A percentile compares a stretch with the other conserved stretches of the same genome.
Evolutionary conservation across 495 filamentous ascomycete genomes (phyloP).

Genomic region (Viridothelium virens): DNA sequence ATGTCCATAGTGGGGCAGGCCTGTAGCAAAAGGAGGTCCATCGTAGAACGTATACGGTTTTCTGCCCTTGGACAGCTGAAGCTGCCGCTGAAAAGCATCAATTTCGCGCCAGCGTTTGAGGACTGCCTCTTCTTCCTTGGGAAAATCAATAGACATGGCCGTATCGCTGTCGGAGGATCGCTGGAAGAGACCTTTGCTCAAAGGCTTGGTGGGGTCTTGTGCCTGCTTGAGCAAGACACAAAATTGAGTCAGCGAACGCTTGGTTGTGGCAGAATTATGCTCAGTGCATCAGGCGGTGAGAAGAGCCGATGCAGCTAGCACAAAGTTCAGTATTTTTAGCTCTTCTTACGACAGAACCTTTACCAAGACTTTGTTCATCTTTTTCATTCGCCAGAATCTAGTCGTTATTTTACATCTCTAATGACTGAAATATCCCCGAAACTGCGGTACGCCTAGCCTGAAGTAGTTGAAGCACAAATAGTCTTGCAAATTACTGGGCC

Average conservation of each 20-base stretch:
- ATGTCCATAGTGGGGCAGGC: slow-evolving; percentile 91
- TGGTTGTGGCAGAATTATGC: not conserved
- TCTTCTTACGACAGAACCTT: too few species aligned
- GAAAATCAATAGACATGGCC: slow-evolving; percentile 82
- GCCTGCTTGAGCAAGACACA: not conserved
- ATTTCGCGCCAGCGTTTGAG: slow-evolving; percentile 82
- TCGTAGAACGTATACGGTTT: slow-evolving; percentile 76
- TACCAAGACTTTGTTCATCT: too few species aligned
- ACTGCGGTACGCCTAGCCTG: too few species aligned
- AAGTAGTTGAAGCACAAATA: too few species aligned
- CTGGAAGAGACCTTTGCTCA: not conserved
- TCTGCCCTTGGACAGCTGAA: slow-evolving; percentile 63
- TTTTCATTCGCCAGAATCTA: too few species aligned
- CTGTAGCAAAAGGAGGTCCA: slow-evolving; percentile 59
- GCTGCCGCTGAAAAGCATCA: slow-evolving; percentile 72
- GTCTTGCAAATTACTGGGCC: too few species aligned
- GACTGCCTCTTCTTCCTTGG: slow-evolving; percentile 76
- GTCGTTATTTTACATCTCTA: too few species aligned
- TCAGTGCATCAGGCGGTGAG: not conserved
- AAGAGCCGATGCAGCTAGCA: not conserved
- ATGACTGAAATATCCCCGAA: too few species aligned
- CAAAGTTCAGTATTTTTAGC: not conserved
- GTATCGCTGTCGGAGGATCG: not conserved
- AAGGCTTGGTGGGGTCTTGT: not conserved
- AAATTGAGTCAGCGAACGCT: not conserved